phyloP scores from a whole-genome alignment of 2,329 filamentous ascomycete genomes.

The Alternaria sp. region DNA sequence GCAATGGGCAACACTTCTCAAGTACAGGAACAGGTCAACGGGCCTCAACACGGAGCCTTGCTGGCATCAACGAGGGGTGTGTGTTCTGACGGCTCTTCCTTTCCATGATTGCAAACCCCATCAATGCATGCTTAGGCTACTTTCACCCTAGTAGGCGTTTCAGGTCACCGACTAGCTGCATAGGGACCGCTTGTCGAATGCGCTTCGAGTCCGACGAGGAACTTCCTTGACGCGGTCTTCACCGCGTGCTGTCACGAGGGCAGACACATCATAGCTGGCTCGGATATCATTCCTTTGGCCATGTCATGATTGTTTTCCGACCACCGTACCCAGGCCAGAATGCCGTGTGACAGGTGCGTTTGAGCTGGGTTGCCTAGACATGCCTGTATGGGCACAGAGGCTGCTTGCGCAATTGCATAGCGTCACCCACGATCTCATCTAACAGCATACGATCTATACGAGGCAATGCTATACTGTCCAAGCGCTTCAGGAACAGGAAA shows the following conservation, averaged over 20 bases:
- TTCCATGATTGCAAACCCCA: conserved; percentile 21
- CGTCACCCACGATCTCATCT: conserved; percentile 7
- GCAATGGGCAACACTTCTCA: conserved; percentile 1
- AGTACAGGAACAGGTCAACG: conserved; percentile 1
- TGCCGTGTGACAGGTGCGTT: conserved; percentile 10
- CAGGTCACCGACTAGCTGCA: conserved; percentile 16
- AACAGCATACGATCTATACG: conserved; percentile 6
- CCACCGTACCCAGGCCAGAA: background rate
- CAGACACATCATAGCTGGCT: conserved; percentile 7
- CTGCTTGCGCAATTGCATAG: conserved; percentile 17
- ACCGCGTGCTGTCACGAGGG: conserved; percentile 13
- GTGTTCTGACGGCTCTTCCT: conserved; percentile 27
- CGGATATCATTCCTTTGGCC: conserved; percentile 1
- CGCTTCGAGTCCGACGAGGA: conserved; percentile 9
- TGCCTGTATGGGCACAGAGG: conserved; percentile 6
- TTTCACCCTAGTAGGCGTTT: conserved; percentile 31
- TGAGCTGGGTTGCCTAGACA: conserved; percentile 10
- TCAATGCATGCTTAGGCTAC: conserved; percentile 25
- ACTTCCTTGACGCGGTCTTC: conserved; percentile 11
- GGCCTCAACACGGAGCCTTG: conserved; percentile 17
- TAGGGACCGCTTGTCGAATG: conserved; percentile 4
- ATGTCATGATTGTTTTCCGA: background rate
- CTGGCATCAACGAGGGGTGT: conserved; percentile 25
- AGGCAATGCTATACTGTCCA: conserved; percentile 22
- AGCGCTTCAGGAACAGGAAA: conserved; percentile 36